Evolutionary conservation across 2,329 filamentous ascomycete species (phyloP).

Genomic region (Paecilomyces formosus): DNA sequence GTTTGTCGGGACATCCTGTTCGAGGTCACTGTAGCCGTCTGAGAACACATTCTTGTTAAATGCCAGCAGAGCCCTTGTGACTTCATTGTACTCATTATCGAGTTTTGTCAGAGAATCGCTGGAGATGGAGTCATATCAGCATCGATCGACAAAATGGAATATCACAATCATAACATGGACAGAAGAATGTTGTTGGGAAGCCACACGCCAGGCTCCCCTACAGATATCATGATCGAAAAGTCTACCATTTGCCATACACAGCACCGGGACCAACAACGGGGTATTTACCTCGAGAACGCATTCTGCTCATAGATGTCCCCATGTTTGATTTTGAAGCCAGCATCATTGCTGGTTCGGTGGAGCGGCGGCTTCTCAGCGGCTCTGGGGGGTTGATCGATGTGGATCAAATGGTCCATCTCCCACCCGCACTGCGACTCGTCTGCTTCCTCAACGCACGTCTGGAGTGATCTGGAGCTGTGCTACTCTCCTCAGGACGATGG

Average conservation of each 20-base stretch:
- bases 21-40: conserved; percentile 19
- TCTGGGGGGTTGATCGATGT: neutral
- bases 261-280: neutral
- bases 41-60: conserved; percentile 22
- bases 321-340: neutral
- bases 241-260: neutral
- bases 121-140: neutral
- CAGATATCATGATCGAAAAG: neutral
- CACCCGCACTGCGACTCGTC: neutral
- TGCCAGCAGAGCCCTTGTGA: conserved; percentile 27
- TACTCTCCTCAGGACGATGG: neutral
- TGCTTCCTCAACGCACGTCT: neutral
- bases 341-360: neutral
- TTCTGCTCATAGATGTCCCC: neutral
- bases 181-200: neutral
- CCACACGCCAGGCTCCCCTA: neutral
- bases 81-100: conserved; percentile 31
- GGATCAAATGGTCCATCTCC: neutral
- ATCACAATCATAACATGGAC: neutral
- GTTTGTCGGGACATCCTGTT: conserved; percentile 19
- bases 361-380: neutral
- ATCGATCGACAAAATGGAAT: neutral
- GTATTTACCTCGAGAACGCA: neutral
- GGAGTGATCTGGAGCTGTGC: neutral
- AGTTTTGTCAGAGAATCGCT: conserved; percentile 24